Evolutionary conservation across 208 protist genomes (phyloP), one percentile per base, ranked within the genome.

Genomic region (Acanthamoeba lenticulata): DNA sequence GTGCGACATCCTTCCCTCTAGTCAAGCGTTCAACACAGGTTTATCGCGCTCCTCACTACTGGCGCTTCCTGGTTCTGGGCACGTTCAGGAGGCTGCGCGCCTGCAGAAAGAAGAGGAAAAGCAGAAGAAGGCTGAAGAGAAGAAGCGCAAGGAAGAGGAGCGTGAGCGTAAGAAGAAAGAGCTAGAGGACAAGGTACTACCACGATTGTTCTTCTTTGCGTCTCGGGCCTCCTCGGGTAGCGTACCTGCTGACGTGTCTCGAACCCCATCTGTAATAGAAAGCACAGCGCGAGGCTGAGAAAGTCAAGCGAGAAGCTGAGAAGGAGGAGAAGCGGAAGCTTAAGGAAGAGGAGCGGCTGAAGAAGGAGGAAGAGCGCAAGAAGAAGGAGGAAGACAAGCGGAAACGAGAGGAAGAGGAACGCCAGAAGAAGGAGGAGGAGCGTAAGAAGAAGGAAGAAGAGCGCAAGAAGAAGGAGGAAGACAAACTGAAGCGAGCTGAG

Each of bases 121-220:
- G 67, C 67, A 29, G 67, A 79, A 79, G 67, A 79, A 79, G 24
- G 67, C n/a, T 7, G 34, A 79, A 24, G 67, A 79, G 38, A 79
- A 79, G 36, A 9, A 44, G 9, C 38, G 24, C 5, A 79, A 44
- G 67, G 67, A 36, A 4, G 67, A 79, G 36, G 67, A 79, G 36
- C n/a, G 67, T 4, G 67, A 79, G 67, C 67, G 67, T 24, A 38
- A 44, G 24, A 79, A 44, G 67, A 79, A 79, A 40, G 67, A 79
- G 67, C n/a, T 79, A 4, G 67, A 79, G 40, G 67, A 79, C 27
- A 79, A 44, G 67, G 67, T 79, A 79, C 38, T 17, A 45, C 13
- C 40, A 34, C 27, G 60, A 27, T 36, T 69, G 5, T 27, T 69
- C 27, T 5, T 5, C 27, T 69, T 36, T 36, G 60, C 60, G 19